These are phyloP conservation scores for Cyclostephanos invisitatus DNA, from an alignment of 108 stramenopile species.

Conservation along the genomic window DNA sequence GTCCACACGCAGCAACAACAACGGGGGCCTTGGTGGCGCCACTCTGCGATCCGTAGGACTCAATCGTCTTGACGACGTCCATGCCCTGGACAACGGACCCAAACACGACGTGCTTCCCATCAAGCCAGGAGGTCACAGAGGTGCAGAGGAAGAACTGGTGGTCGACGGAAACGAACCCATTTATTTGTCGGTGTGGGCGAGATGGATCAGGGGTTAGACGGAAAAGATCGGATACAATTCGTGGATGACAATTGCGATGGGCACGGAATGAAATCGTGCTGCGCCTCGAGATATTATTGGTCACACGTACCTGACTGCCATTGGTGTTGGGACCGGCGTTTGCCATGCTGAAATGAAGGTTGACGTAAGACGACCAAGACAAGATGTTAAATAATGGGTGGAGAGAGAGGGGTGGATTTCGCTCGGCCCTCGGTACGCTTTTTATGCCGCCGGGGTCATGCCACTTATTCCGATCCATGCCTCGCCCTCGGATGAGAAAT, in stretches of 20 bases:
- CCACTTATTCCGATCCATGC: no score
- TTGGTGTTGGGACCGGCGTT: slow-evolving; percentile 91
- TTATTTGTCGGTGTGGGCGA: slow-evolving; percentile 5
- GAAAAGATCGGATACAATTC: no score
- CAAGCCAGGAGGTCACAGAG: slow-evolving; percentile 68
- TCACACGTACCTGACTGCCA: slow-evolving; percentile 51
- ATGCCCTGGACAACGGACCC: slow-evolving; percentile 71
- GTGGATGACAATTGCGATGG: background rate
- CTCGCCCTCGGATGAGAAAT: no score
- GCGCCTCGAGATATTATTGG: background rate
- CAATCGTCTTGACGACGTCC: slow-evolving; percentile 90
- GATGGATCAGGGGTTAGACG: background rate
- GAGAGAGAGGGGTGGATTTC: no score
- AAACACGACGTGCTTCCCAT: slow-evolving; percentile 91
- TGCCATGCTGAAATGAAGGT: slow-evolving; percentile 59
- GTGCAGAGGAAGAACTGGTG: slow-evolving; percentile 91
- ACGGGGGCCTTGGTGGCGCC: slow-evolving; percentile 74
- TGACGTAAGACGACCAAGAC: background rate
- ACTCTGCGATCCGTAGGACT: slow-evolving; percentile 70
- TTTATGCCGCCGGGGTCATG: no score
- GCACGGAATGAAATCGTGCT: background rate
- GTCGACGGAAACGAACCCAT: slow-evolving; percentile 13
- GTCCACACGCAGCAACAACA: slow-evolving; percentile 83
- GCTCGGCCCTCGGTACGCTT: no score
- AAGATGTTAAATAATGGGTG: no score